Conservation (phyloP, 257 asterid genomes). For the Nicotiana obtusifolia region DNA sequence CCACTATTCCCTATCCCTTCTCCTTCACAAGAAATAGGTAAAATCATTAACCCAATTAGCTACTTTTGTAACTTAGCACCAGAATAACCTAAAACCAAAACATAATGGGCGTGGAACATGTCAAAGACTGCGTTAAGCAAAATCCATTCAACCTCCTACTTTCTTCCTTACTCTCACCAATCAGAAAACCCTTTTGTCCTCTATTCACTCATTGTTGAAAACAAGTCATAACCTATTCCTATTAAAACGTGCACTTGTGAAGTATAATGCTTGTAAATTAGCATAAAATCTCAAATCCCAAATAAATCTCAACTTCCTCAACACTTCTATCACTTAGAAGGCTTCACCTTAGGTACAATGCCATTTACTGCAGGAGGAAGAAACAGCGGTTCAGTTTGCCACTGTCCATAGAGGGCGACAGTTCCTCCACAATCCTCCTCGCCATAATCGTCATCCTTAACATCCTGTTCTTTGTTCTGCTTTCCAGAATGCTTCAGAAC, state of each 20-base stretch:
- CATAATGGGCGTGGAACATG: neutral
- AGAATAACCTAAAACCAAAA: neutral
- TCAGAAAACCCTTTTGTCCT: neutral
- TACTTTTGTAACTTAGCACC: neutral
- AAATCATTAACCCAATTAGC: neutral
- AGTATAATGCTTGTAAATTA: neutral
- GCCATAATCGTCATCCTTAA: slow-evolving; percentile 38
- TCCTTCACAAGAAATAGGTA: neutral
- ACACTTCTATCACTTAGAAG: neutral
- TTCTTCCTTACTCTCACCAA: neutral
- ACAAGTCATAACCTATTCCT: neutral
- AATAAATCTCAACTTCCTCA: neutral
- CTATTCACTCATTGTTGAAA: neutral
- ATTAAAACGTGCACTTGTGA: neutral
- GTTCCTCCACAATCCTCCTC: slow-evolving; percentile 40
- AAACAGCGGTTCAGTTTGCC: slow-evolving; percentile 82
- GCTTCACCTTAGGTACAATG: slow-evolving; percentile 80
- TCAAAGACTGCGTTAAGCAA: neutral
- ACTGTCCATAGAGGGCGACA: slow-evolving; percentile 67
- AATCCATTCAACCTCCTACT: neutral
- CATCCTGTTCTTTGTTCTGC: slow-evolving; percentile 40
- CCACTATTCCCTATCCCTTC: neutral
- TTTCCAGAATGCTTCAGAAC: slow-evolving; percentile 53
- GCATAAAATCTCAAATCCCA: neutral
- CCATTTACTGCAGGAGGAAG: slow-evolving; percentile 88